Evolutionary conservation across 257 asterid genomes (phyloP).

Genomic region (Haberlea rhodopensis): DNA sequence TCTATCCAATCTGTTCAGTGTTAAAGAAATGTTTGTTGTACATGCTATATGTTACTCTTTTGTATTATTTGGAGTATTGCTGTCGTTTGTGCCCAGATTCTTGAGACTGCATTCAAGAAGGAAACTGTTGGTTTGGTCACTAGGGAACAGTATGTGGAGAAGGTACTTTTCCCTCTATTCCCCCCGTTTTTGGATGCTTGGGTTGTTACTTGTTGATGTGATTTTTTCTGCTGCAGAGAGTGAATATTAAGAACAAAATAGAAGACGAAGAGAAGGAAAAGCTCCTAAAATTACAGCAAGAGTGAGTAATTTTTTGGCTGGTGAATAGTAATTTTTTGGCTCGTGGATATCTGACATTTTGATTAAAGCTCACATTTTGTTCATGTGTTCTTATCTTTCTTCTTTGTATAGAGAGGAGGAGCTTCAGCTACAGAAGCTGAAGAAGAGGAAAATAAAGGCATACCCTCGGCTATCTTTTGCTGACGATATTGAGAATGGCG

Average conservation of each 20-base stretch:
- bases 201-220: neutral
- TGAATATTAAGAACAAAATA: constrained; percentile 75
- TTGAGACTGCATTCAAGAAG: constrained; percentile 98
- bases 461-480: constrained; percentile 88
- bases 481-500: constrained; percentile 78
- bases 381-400: neutral
- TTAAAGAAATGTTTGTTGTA: neutral
- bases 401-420: constrained; percentile 75
- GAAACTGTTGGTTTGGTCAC: constrained; percentile 98
- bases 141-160: constrained; percentile 95
- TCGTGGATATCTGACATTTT: neutral
- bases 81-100: constrained; percentile 46
- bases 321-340: no score
- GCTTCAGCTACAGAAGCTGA: constrained; percentile 85
- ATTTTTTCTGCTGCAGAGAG: constrained; percentile 55
- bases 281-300: constrained; percentile 92
- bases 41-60: neutral
- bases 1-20: neutral
- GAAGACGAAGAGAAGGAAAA: constrained; percentile 99
- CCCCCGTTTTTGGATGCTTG: neutral
- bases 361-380: neutral
- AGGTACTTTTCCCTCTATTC: constrained; percentile 39
- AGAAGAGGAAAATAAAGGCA: constrained; percentile 83
- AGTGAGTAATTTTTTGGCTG: constrained; percentile 46
- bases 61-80: constrained; percentile 10